Base-by-base conservation (phyloP, 192 early-diverging fungal species). In the Gamsiella multidivaricata region DNA sequence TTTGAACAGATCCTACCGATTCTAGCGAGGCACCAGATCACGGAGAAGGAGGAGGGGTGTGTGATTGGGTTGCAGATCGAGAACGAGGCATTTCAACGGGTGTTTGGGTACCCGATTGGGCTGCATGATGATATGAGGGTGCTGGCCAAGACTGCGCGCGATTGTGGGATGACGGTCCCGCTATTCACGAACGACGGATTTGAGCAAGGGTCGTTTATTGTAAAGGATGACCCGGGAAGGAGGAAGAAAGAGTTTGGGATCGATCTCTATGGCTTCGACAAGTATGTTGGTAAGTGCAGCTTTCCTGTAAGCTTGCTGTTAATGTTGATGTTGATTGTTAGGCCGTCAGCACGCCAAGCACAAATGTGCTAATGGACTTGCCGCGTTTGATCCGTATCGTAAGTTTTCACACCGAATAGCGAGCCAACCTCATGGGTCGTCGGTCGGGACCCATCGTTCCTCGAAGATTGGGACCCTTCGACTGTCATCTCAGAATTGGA, bases 151-250 rank as follows among this genome's bases (percentile, higher is more conserved):
- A 88, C 89, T 62, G 91, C 93, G 5, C 83, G 93, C 28, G 91
- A 94, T 76, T 86, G 87, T 42, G 84, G 88, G 3, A 91, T 94
- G 22, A 91, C 88, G 14, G 90, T 92, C 2, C 95, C 95, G 17
- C 78, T 96, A n/a, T 93, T 93, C 55, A 94, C 93, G 22, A 96
- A 96, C 75, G 93, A 96, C 71, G 89, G 85, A 0, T 88, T 87
- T 69, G 92, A 93, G 70, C 78, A 86, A 49, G 91, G 88, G 28
- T 85, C 86, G 1, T 92, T 85, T 65, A 79, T 91, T 17, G 80
- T 86, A 22, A 66, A 79, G 33, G 68, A 76, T 2, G 76, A 84
- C 36, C 34, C 64, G 8, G 60, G 67, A 17, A 36, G 55, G 0
- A 81, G 80, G 42, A 86, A 82, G 37, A 71, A 70, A 22, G 72